Base-by-base conservation (phyloP, 768 basidiomycete species). In the Amanita molliuscula region DNA sequence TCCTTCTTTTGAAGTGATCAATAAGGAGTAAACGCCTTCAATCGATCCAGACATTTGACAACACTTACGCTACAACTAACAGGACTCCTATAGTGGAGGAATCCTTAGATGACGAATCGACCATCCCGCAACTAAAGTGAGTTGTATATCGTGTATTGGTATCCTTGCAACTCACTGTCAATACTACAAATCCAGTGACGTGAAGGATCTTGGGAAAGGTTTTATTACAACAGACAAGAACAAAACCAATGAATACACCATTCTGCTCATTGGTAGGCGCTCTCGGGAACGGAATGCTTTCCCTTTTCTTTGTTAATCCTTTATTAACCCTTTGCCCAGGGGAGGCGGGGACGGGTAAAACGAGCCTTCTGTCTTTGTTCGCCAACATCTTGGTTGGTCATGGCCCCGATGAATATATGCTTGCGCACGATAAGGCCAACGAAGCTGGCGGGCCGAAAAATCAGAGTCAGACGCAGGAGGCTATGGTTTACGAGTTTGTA, bases 311-410 rank as follows among this genome's bases (percentile, higher is more conserved):
- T 13, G 29, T 31, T 31, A 13, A 31, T 13, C 31, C 4, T 31
- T 29, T 8, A 8, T 29, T 29, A 10, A 9, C 9, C 8, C 8
- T 15, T 55, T 10, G 53, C 15, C 34, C 55, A 34, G 56, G 56
- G 15, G 56, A 58, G 37, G 56, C 56, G 3, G 56, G 56, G 15
- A 55, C 55, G 4, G 57, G 57, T 5, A 58, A 58, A 43, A 53
- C 57, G 2, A 49, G 48, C 8, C 40, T 58, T 11, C 23, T 58
- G 3, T 44, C 54, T 8, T 40, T 58, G 3, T 48, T 58, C 9
- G 53, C 45, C 31, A 58, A 58, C 41, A 48, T 56, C 13, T 49
- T 52, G 21, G 43, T 45, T 3, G 57, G 56, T 35, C 44, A 31
- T n/a, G 11, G 23, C 18, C 21, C 47, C 13, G 25, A 44, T 15